Evolutionary conservation across 768 basidiomycete species (phyloP), one percentile per base, ranked within the genome.

Genomic region (Russula vinacea): DNA sequence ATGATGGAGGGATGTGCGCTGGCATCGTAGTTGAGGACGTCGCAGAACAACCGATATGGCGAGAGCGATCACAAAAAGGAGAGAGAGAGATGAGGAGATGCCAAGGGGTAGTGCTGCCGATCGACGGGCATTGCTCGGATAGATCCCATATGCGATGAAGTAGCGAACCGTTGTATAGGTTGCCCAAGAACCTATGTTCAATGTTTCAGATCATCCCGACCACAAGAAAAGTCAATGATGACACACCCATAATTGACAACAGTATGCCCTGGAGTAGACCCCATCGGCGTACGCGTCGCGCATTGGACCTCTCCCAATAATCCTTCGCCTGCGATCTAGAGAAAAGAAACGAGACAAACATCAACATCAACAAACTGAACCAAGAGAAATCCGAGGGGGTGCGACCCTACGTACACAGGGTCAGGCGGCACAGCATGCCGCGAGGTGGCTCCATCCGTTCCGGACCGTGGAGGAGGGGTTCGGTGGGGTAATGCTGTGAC

Each of bases 141-240:
- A 81, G 19, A 75, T 68, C 11, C 75, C 75, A 68, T 81, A 86
- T 4, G 86, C 84, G 13, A 89, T 69, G 69, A 81, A 85, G 71
- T 90, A 92, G 50, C 88, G 85, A 58, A 84, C 72, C 7, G 81
- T 78, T 65, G 80, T 86, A 72, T 88, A 90, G 9, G 77, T 71
- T 32, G 83, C 80, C 86, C 88, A 91, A 33, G 71, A 72, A 64
- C 76, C 87, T 88, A 60, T 16, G n/a, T 57, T 29, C 32, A 19
- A 51, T 13, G n/a, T 22, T 11, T 37, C 13, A 35, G n/a, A n/a
- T 59, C 37, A 50, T 13, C 29, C 2, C 29, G 42, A 19, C 26
- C 47, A 44, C 11, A 2, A 11, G 40, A 8, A 73, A 51, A 10
- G 37, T 26, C 37, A 13, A 24, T 53, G 61, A 65, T 39, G 24